Conservation (phyloP, 1,284 basidiomycete species). For the Trametes hirsuta region DNA sequence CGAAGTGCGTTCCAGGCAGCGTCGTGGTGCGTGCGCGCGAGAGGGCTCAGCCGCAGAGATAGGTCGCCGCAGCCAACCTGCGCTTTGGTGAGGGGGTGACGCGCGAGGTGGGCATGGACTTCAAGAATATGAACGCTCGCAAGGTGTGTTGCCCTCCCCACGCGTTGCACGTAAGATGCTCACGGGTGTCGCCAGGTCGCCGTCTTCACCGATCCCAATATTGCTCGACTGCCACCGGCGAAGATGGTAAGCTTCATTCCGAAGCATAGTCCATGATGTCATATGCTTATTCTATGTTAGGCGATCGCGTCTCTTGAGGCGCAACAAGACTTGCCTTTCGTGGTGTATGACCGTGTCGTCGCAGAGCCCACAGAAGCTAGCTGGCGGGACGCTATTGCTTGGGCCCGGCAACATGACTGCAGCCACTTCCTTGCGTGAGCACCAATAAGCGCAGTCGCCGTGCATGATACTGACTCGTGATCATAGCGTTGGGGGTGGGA, state of each 20-base stretch:
- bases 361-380: constrained; percentile 94
- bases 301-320: constrained; percentile 79
- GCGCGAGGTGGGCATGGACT: constrained; percentile 91
- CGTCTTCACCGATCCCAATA: constrained; percentile 90
- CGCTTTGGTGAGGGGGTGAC: constrained; percentile 91
- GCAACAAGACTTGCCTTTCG: constrained; percentile 75
- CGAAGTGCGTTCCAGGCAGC: constrained; percentile 58
- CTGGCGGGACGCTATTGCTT: constrained; percentile 86
- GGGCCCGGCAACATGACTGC: constrained; percentile 85
- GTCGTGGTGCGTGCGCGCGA: neutral
- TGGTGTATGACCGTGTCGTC: constrained; percentile 84
- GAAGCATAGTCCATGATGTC: neutral
- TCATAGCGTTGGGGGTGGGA: constrained; percentile 87
- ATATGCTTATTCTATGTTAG: constrained; percentile 40
- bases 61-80: constrained; percentile 92
- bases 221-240: constrained; percentile 84
- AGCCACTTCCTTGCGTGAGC: constrained; percentile 91
- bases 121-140: constrained; percentile 86
- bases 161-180: constrained; percentile 13
- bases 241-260: constrained; percentile 60
- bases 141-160: constrained; percentile 50
- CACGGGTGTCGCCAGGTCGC: constrained; percentile 65
- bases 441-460: neutral
- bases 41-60: constrained; percentile 5
- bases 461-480: neutral